Evolutionary conservation across 495 filamentous ascomycete genomes (phyloP).

Genomic region (Penicillium desertorum): DNA sequence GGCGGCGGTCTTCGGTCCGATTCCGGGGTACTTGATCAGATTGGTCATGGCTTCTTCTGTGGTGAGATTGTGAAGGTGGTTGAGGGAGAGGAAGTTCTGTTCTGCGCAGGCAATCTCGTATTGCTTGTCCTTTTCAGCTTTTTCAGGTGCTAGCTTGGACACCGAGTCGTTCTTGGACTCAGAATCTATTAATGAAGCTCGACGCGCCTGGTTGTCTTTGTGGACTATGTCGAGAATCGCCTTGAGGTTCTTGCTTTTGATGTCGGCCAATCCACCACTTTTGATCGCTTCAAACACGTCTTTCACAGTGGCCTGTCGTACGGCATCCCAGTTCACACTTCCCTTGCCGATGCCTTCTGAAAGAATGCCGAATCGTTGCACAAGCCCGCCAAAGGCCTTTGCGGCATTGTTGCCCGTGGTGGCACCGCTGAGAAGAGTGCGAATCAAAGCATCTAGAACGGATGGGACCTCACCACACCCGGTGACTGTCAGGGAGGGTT

Average conservation of each 20-base stretch:
- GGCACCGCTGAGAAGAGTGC: conserved; percentile 76
- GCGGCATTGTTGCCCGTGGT: conserved; percentile 67
- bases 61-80: conserved; percentile 69
- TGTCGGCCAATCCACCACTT: conserved; percentile 62
- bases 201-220: conserved; percentile 59
- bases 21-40: conserved; percentile 75
- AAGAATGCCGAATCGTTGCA: conserved; percentile 65
- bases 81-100: conserved; percentile 64
- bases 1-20: conserved; percentile 88
- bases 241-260: conserved; percentile 79
- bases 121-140: conserved; percentile 42
- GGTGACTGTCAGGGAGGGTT: conserved; percentile 73
- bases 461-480: conserved; percentile 95
- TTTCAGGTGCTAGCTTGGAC: conserved; percentile 4
- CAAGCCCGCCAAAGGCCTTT: conserved; percentile 68
- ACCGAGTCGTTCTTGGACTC: conserved; percentile 1
- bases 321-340: conserved; percentile 84
- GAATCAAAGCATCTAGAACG: conserved; percentile 82
- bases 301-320: conserved; percentile 59
- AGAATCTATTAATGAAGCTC: conserved; percentile 31
- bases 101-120: conserved; percentile 55
- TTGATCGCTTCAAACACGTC: conserved; percentile 74
- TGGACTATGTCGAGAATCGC: conserved; percentile 77
- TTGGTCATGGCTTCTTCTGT: conserved; percentile 70
- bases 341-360: conserved; percentile 65